Base-by-base conservation (phyloP, 2,329 filamentous ascomycete genomes). In the Allantophomopsis lycopodina region DNA sequence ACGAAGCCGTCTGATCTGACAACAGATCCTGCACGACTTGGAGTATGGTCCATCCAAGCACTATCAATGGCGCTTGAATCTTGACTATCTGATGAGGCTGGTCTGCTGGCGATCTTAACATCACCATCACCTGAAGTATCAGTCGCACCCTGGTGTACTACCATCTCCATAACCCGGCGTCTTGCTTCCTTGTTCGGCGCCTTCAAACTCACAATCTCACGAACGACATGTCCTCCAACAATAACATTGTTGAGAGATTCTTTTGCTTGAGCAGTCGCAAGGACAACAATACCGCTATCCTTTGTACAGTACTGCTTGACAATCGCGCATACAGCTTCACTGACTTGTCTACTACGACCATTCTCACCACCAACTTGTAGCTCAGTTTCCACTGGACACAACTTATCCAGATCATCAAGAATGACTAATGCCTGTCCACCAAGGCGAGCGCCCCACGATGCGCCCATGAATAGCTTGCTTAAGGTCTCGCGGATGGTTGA, bases 361-460 rank as follows among this genome's bases (percentile, higher is more conserved):
- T 98, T 96, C 49, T 96, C 87, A 43, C 87, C 88, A 45, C 86
- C 86, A 4, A 94, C 84, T 58, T 95, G 86, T 11, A 98, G 69
- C 57, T 98, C 91, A 0, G 88, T 95, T 60, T 98, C 93, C 1
- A 79, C 81, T 0, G 91, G 89, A 54, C 89, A 96, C 1, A 98
- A 68, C 52, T 85, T 86, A 59, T 98, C 91, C 6, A 98, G 63
- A 52, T 98, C 91, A 53, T 98, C 91, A 2, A 98, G 66, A 37
- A 98, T 76, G 15, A 98, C 83, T 2, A 96, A 57, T 0, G 88
- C 75, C 45, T 76, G 79, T 4, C 91, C 91, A 16, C 87, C 88
- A 1, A 91, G 69, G 43, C 89, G 73, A 30, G 89, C 85, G 31
- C 85, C 87, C 91, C 91, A 98, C 33, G 83, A 81, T 3, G 91